A percentile compares a stretch with the other conserved stretches of the same genome.
Evolutionary conservation across 2,329 filamentous ascomycete genomes (phyloP).

Genomic region (Colletotrichum shisoi): DNA sequence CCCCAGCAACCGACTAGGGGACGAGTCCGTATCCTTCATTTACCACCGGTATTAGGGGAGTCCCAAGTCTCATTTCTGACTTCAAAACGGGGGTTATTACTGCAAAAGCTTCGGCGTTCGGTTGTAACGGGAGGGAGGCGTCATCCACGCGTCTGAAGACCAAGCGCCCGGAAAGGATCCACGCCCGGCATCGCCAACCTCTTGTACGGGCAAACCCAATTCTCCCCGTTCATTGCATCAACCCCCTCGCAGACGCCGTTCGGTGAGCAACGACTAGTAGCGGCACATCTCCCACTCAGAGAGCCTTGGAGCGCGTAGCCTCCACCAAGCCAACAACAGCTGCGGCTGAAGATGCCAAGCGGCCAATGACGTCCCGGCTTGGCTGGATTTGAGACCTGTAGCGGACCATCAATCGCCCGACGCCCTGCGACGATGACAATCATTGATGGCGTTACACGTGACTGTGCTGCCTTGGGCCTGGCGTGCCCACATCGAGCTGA

Average conservation of each 20-base stretch:
- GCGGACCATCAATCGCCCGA: slow-evolving; percentile 48
- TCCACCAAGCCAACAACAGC: slow-evolving; percentile 3
- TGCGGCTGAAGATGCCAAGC: background rate
- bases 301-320: slow-evolving; percentile 24
- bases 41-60: too few species aligned
- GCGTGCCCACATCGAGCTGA: slow-evolving; percentile 13
- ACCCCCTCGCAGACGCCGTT: background rate
- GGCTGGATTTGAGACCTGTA: slow-evolving; percentile 22
- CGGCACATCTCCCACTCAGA: background rate
- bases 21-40: background rate
- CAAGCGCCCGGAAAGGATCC: slow-evolving; percentile 3
- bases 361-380: slow-evolving; percentile 20
- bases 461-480: slow-evolving; percentile 14
- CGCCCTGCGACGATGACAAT: slow-evolving; percentile 41
- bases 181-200: background rate
- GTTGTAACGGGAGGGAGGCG: background rate
- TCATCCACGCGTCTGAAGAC: background rate
- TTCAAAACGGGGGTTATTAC: background rate
- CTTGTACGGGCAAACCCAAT: background rate
- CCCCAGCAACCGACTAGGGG: background rate
- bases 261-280: background rate
- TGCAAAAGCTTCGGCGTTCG: background rate
- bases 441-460: slow-evolving; percentile 18
- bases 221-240: background rate
- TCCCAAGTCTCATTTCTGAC: background rate